These are phyloP conservation scores for Moricandia moricandioides DNA, from an alignment of 345 rosid genomes.

Conservation along the genomic window DNA sequence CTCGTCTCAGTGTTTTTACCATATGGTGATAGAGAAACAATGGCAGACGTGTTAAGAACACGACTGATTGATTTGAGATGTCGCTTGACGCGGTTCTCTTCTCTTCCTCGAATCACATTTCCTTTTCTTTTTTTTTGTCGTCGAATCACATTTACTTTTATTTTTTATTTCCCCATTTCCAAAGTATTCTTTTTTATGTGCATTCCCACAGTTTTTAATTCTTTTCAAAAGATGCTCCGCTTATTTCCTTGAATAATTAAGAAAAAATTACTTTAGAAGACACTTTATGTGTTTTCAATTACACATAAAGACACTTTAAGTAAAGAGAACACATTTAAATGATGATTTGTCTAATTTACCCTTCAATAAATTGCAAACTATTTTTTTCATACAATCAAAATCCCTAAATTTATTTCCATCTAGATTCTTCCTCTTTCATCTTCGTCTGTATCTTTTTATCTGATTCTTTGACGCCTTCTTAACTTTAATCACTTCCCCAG, in stretches of 20 bases:
- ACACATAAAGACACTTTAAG: no score
- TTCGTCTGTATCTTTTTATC: no score
- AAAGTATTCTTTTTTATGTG: background rate
- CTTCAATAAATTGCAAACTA: no score
- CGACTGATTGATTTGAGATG: slow-evolving; percentile 1
- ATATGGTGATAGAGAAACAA: slow-evolving; percentile 7
- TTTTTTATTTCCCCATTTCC: background rate
- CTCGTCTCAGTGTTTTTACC: background rate
- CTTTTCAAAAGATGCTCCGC: background rate
- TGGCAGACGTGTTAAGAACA: slow-evolving; percentile 17
- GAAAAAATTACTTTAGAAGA: no score
- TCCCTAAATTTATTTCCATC: no score
- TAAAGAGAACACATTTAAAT: no score
- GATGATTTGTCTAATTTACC: no score
- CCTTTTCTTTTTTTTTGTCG: background rate
- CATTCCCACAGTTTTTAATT: background rate
- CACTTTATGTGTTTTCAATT: no score
- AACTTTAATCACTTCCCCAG: no score
- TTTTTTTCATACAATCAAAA: no score
- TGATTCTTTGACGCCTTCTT: no score
- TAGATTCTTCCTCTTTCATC: no score
- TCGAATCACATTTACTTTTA: slow-evolving; percentile 14
- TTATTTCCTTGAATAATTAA: background rate
- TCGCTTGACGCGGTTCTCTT: slow-evolving; percentile 28
- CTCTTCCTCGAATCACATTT: slow-evolving; percentile 22